Evolutionary conservation across 2,329 filamentous ascomycete genomes (phyloP), one percentile per base, ranked within the genome.

Genomic region (Fragosphaeria purpurea): DNA sequence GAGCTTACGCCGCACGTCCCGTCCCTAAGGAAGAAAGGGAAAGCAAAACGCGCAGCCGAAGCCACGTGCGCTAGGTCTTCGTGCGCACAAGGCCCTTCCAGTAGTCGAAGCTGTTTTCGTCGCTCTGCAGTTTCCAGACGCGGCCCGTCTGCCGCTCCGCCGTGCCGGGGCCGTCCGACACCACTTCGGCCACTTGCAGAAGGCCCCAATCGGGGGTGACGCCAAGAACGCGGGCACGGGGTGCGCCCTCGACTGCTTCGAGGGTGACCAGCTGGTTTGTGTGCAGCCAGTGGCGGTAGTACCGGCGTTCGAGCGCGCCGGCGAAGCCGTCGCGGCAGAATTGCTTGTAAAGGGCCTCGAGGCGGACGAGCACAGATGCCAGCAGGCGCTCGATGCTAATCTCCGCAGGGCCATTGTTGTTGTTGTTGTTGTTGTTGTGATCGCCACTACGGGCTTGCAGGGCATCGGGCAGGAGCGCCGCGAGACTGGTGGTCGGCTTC

Each of bases 41-140:
- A 30, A 40, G 35, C 30, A 38, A 11, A 10, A 4, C 13, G 9
- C 31, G 37, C 7, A 13, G 32, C 30, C 10, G 7, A 42, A 12
- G 34, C n/a, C n/a, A 42, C 44, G 7, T 11, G 7, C 35, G 7
- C 61, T 61, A 89, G 2, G 82, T 66, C 73, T 95, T 97, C 61
- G 84, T 79, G 71, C 81, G 88, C 22, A 98, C 71, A 60, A 98
- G 63, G 0, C 93, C 93, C 62, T 80, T 87, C 70, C 95, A 95
- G 65, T 95, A 98, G 68, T 98, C 93, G 71, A 98, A 98, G 65
- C 90, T 96, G 62, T 98, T 98, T 64, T 90, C 88, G 66, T 98
- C 93, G 65, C 89, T 96, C 72, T 96, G 90, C 67, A 98, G 68
- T 59, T 85, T 80, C 78, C 86, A 91, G 46, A 85, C 72, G 67